These are phyloP conservation scores for Penicillium italicum DNA, from an alignment of 2,329 filamentous ascomycete species.

Conservation along the genomic window DNA sequence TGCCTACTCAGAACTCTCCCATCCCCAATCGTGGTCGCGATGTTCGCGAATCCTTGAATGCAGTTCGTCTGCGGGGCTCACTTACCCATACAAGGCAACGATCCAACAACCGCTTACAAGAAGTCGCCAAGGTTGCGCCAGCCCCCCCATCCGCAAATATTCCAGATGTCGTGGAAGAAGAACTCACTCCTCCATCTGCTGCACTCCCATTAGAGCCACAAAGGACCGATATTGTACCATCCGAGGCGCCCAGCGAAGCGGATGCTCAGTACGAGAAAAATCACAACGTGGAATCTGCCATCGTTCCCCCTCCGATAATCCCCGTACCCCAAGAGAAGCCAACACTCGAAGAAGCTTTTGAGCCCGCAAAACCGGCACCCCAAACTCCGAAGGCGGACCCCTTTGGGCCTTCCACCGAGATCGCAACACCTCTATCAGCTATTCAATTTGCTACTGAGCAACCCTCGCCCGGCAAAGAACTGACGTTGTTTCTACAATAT, in stretches of 20 bases:
- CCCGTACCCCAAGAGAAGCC: conserved; percentile 37
- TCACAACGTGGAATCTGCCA: conserved; percentile 27
- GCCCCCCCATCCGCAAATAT: conserved; percentile 50
- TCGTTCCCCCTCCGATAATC: conserved; percentile 59
- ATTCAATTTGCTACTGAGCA: conserved; percentile 57
- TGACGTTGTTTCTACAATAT: conserved; percentile 93
- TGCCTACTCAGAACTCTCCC: conserved; percentile 57
- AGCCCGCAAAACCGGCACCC: conserved; percentile 31
- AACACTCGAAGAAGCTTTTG: conserved; percentile 35
- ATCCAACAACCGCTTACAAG: conserved; percentile 50
- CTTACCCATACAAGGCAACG: conserved; percentile 51
- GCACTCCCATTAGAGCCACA: conserved; percentile 24
- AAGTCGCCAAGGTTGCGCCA: conserved; percentile 53
- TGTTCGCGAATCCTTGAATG: conserved; percentile 76
- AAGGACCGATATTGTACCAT: conserved; percentile 33
- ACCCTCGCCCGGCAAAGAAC: conserved; percentile 72
- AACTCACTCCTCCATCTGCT: conserved; percentile 36
- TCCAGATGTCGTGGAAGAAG: conserved; percentile 57
- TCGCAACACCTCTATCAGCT: conserved; percentile 45
- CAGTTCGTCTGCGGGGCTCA: conserved; percentile 60
- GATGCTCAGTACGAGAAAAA: conserved; percentile 34
- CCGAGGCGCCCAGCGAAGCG: conserved; percentile 47
- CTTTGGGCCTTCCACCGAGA: conserved; percentile 16
- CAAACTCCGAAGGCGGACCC: conserved; percentile 27
- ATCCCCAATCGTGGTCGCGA: conserved; percentile 72